These are phyloP conservation scores for Penicillium psychrofluorescens DNA, from an alignment of 495 filamentous ascomycete genomes.

Conservation along the genomic window DNA sequence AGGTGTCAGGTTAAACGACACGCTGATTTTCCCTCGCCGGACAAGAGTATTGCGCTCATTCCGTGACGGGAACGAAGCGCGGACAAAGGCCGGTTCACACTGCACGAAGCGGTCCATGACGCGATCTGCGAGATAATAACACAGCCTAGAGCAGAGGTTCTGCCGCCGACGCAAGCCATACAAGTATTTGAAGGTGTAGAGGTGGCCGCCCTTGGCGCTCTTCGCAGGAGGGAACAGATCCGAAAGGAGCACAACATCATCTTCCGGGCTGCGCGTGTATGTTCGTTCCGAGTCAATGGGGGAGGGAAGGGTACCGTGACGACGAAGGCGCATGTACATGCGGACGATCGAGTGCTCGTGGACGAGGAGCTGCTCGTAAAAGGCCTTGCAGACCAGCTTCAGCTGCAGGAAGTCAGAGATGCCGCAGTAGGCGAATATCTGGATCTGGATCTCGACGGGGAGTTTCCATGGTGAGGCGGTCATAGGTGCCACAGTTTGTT, in stretches of 20 bases:
- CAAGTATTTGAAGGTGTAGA: constrained; percentile 40
- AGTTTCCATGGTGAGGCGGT: constrained; percentile 34
- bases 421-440: constrained; percentile 37
- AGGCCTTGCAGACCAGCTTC: constrained; percentile 35
- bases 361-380: constrained; percentile 24
- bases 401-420: constrained; percentile 28
- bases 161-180: constrained; percentile 31
- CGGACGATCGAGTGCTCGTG: constrained; percentile 37
- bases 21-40: constrained; percentile 23
- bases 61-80: constrained; percentile 23
- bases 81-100: constrained; percentile 23
- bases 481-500: constrained; percentile 3
- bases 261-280: constrained; percentile 37
- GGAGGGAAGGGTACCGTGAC: constrained; percentile 40
- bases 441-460: constrained; percentile 39
- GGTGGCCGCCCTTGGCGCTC: constrained; percentile 36
- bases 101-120: constrained; percentile 34
- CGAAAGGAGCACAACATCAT: constrained; percentile 40
- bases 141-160: constrained; percentile 31
- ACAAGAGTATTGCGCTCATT: constrained; percentile 26
- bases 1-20: constrained; percentile 35
- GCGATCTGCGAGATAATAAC: constrained; percentile 37
- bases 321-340: constrained; percentile 36
- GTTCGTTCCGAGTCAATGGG: constrained; percentile 29
- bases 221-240: constrained; percentile 38